Evolutionary conservation across 257 asterid species (phyloP), one percentile per base, ranked within the genome.

Genomic region (Leptodermis oblonga): DNA sequence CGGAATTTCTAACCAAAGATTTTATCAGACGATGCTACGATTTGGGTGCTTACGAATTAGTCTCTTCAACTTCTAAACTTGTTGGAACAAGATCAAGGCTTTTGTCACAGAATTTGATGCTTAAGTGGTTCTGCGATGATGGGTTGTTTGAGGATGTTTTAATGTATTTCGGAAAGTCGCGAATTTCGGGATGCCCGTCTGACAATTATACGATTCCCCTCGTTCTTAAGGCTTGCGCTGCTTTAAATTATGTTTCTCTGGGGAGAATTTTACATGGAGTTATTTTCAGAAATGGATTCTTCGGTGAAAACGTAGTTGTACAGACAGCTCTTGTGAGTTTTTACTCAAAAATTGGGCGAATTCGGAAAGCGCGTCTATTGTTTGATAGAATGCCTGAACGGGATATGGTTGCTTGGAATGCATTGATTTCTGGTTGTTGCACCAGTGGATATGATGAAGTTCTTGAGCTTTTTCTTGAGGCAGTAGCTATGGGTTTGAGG

Each of bases 361-460:
- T 81, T 69, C 36, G 25, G 52, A 36, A 31, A 75, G 92, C 96
- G 17, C 82, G 82, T 36, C 72, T 75, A 58, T 20, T 88, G 88
- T 15, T 83, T 43, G 89, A 84, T 70, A 81, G 74, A 88, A 86
- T 88, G 45, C 11, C 86, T 75, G 76, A 81, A 56, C 87, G 71
- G 52, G 96, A 86, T 69, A 64, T 76, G 64, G 82, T 88, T 68
- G 77, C 87, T 70, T 82, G 86, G 92, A 88, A 86, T 53, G 84
- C 96, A 14, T 75, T 88, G 81, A 78, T 88, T 53, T 81, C 90
- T 46, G 96, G 96, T 9, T 86, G 79, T 77, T 80, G 86, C 37
- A 66, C 76, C 60, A 84, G 78, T 76, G 90, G 89, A 54, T 73
- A 78, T 46, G 73, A 81, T 75, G 39, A 7, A 42, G 89, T 43